Evolutionary conservation across 306 rosid genomes (phyloP), one percentile per base, ranked within the genome.

Genomic region (Cucurbita argyrosperma): DNA sequence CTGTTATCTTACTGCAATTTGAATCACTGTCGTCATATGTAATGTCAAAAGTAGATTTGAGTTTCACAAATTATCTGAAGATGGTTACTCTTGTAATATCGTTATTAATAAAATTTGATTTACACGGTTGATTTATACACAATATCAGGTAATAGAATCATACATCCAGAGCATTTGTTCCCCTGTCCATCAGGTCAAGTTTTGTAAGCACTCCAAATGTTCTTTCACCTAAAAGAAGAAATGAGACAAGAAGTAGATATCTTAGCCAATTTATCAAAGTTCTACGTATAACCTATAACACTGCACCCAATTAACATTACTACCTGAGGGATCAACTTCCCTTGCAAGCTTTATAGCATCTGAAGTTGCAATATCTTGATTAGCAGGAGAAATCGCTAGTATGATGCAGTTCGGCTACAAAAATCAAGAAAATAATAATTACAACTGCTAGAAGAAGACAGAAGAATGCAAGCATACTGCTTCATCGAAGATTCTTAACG

Each of bases 311-410:
- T 52, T 55, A 69, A 76, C 66, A 49, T 16, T 15, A 46, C 9
- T 76, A 88, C 96, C 96, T 80, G 97, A 78, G 47, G 94, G 96
- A 78, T 92, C 97, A 57, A 92, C 97, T 87, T 92, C 97, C 80
- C 80, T 88, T 77, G 96, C 95, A 72, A 92, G 89, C 81, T 90
- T 92, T 74, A 92, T 92, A 43, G 97, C 97, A 79, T 92, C 96
- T 46, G 97, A 92, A 42, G 97, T 92, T 23, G 97, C 97, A 84
- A 92, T 90, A 92, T 92, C 97, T 89, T 92, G 97, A 79, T 92
- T 92, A 76, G 97, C 97, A 55, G 97, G 97, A 77, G 96, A 88
- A 66, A 92, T 92, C 40, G 97, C 97, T 80, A 92, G 81, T 76
- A 92, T 92, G 80, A 92, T 92, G 86, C 87, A 75, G 80, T 86